Base-by-base conservation (phyloP, 768 basidiomycete genomes). In the Lentinula lateritia region DNA sequence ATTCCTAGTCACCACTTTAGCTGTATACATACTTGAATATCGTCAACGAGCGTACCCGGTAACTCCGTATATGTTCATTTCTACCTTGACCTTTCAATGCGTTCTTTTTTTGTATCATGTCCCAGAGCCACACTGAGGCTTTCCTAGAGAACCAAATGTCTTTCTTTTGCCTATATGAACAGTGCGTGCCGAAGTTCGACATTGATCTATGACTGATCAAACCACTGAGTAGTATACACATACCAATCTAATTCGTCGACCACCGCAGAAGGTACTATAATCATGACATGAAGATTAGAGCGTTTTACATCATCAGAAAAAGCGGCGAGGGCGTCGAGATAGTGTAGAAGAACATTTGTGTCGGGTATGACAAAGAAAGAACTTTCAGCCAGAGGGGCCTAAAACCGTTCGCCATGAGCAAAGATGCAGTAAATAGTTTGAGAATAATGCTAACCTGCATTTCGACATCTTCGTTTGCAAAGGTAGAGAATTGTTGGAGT, bases 221-320 rank as follows among this genome's bases (percentile, higher is more conserved):
- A 13, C 4, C 4, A 32, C 28, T 13, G 23, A 5, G 46, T 6
- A 23, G 28, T 42, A 5, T 15, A 59, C 10, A 46, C 80, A 61
- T 68, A 90, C 90, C 79, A 79, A 68, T 94, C 92, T 41, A 94
- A 81, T 71, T 94, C 92, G 55, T 83, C 79, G 56, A 93, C 80
- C 16, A 93, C 92, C 6, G 81, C 84, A 9, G 85, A 87, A 0
- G 92, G 92, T 54, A 93, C 80, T 63, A 93, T 75, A 32, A 92
- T 73, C 55, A 83, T 62, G 46, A 88, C 74, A n/a, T 83, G 80
- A n/a, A 84, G 67, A 6, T 62, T 63, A 20, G 73, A 69, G 28
- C 70, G 74, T 67, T 87, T 85, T 39, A 85, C 75, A 68, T 89
- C 87, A 10, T 78, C 75, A 46, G 87, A 83, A 67, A 93, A 89